Conservation (phyloP, 2,329 filamentous ascomycete genomes). For the Biscogniauxia sp. region DNA sequence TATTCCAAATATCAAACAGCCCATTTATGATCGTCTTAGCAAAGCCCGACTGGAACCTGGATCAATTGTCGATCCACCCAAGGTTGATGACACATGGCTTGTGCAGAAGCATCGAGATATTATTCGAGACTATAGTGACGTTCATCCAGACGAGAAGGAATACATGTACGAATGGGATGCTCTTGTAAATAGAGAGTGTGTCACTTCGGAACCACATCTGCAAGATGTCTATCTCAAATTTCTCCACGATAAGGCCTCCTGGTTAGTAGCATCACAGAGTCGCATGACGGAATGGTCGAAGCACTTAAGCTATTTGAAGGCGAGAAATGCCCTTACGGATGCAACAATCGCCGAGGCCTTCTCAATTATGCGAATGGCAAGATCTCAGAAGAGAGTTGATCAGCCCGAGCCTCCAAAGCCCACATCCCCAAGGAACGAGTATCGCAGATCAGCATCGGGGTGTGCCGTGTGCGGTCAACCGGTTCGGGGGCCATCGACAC, state of each 20-base stretch:
- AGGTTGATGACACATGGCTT: conserved; percentile 51
- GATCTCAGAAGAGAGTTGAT: conserved; percentile 29
- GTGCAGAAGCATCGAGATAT: conserved; percentile 58
- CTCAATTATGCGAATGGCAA: conserved; percentile 42
- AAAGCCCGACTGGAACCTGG: conserved; percentile 51
- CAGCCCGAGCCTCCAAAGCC: conserved; percentile 22
- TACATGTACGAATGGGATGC: conserved; percentile 59
- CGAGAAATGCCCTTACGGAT: conserved; percentile 46
- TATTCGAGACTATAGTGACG: conserved; percentile 56
- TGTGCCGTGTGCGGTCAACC: conserved; percentile 48
- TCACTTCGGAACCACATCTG: conserved; percentile 52
- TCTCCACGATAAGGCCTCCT: conserved; percentile 47
- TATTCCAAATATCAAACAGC: conserved; percentile 50
- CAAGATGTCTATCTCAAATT: conserved; percentile 52
- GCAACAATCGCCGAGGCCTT: conserved; percentile 43
- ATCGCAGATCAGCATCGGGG: conserved; percentile 43
- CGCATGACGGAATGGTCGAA: conserved; percentile 55
- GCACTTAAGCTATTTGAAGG: conserved; percentile 50
- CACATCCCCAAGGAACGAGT: conserved; percentile 30
- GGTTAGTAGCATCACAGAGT: conserved; percentile 48
- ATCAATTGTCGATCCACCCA: conserved; percentile 42
- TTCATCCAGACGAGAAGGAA: conserved; percentile 53
- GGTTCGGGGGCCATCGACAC: conserved; percentile 45
- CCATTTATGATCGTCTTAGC: conserved; percentile 57
- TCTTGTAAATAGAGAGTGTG: conserved; percentile 49